phyloP scores from a whole-genome alignment of 768 basidiomycete species.

The Suillus americanus region DNA sequence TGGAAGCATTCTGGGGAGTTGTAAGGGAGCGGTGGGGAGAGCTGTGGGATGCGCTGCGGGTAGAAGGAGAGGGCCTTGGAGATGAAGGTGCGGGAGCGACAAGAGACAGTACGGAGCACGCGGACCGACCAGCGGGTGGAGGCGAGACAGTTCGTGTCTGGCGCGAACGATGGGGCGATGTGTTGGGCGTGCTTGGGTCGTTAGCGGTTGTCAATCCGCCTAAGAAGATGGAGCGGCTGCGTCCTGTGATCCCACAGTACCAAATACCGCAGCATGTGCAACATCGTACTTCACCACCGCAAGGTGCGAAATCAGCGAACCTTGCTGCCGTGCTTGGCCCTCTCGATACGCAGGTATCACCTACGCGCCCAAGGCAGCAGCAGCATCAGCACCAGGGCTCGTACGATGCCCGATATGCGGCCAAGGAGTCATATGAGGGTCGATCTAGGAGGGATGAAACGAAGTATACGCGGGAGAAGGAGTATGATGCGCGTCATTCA shows the following conservation, averaged over 20 bases:
- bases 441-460: background rate
- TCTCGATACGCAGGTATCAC: slow-evolving; percentile 26
- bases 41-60: slow-evolving; percentile 82
- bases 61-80: slow-evolving; percentile 68
- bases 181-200: slow-evolving; percentile 49
- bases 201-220: slow-evolving; percentile 30
- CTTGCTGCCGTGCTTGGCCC: slow-evolving; percentile 11
- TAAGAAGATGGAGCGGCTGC: background rate
- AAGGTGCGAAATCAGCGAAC: slow-evolving; percentile 4
- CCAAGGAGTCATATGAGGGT: background rate
- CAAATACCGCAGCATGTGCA: background rate
- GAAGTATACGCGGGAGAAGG: slow-evolving; percentile 4
- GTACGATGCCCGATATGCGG: slow-evolving; percentile 9
- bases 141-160: slow-evolving; percentile 71
- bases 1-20: slow-evolving; percentile 58
- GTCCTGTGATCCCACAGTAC: background rate
- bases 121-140: background rate
- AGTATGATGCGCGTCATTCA: slow-evolving; percentile 4
- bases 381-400: slow-evolving; percentile 32
- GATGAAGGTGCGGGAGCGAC: slow-evolving; percentile 28
- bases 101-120: background rate
- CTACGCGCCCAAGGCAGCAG: slow-evolving; percentile 23
- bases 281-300: slow-evolving; percentile 14
- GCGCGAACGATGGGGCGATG: slow-evolving; percentile 66
- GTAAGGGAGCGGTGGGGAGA: slow-evolving; percentile 68